phyloP scores from a whole-genome alignment of 371 early-diverging fungal species.

The Mucor mucedo region DNA sequence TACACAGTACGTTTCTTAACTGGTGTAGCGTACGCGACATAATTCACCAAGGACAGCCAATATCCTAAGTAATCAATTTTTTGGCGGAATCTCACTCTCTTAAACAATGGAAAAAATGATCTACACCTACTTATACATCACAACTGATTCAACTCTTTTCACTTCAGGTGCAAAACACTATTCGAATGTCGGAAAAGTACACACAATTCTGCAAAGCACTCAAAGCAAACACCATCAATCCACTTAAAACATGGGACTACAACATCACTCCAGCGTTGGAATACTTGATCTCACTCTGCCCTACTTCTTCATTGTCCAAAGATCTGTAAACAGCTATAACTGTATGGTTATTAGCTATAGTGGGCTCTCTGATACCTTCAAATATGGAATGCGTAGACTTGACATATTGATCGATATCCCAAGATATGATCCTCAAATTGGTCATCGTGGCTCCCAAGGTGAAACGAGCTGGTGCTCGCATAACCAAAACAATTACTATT shows the following conservation, averaged over 20 bases:
- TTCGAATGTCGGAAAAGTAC: too few relatives aligned
- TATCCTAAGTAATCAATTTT: conserved; percentile 15
- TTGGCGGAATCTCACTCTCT: background rate
- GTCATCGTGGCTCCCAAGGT: conserved; percentile 22
- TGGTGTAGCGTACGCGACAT: background rate
- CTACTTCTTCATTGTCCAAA: background rate
- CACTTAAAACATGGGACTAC: background rate
- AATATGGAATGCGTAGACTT: conserved; percentile 31
- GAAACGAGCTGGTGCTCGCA: conserved; percentile 4
- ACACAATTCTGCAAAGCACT: too few relatives aligned
- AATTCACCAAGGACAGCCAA: background rate
- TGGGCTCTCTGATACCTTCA: conserved; percentile 31
- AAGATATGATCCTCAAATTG: background rate
- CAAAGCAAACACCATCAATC: conserved; percentile 13
- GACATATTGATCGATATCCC: background rate
- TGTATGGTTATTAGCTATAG: conserved; percentile 25
- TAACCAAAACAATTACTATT: background rate
- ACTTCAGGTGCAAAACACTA: too few relatives aligned
- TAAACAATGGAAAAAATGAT: conserved; percentile 6
- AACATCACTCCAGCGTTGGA: conserved; percentile 14
- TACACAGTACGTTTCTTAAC: background rate
- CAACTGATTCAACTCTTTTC: conserved; percentile 16
- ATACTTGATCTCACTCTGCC: background rate
- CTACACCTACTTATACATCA: conserved; percentile 7
- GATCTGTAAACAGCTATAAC: conserved; percentile 9